These are phyloP conservation scores for Nemophila menziesii DNA, from an alignment of 257 asterid species.

Conservation along the genomic window DNA sequence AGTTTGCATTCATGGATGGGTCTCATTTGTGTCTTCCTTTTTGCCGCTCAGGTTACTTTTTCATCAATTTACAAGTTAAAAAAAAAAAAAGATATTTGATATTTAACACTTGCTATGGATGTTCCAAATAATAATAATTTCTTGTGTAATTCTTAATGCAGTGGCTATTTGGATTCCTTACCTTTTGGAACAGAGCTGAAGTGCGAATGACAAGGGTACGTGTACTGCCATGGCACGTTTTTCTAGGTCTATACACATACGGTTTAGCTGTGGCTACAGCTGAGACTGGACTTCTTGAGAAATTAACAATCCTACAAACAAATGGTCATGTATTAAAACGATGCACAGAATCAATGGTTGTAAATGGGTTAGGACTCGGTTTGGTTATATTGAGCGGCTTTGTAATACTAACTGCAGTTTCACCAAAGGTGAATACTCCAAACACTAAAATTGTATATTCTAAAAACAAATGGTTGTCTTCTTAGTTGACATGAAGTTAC, in stretches of 20 bases:
- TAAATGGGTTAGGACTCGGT: constrained; percentile 65
- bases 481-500: constrained; percentile 8
- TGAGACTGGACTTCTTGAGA: constrained; percentile 79
- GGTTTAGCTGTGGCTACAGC: constrained; percentile 75
- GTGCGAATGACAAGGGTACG: constrained; percentile 38
- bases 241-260: constrained; percentile 71
- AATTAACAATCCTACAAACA: constrained; percentile 61
- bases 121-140: no score
- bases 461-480: constrained; percentile 18
- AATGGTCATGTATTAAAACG: constrained; percentile 40
- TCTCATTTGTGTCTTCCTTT: constrained; percentile 44
- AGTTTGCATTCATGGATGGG: constrained; percentile 98
- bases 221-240: constrained; percentile 76
- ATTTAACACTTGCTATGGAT: no score
- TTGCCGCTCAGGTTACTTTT: constrained; percentile 69
- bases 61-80: not conserved
- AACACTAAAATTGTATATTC: constrained; percentile 21
- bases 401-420: constrained; percentile 54
- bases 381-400: constrained; percentile 56
- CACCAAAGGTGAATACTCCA: constrained; percentile 33
- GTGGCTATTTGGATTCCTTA: constrained; percentile 69
- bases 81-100: no score
- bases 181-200: constrained; percentile 81
- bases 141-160: constrained; percentile 19
- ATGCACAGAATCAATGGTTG: constrained; percentile 43